Evolutionary conservation across 768 basidiomycete species (phyloP), one percentile per base, ranked within the genome.

Genomic region (Asterophora lycoperdoides): DNA sequence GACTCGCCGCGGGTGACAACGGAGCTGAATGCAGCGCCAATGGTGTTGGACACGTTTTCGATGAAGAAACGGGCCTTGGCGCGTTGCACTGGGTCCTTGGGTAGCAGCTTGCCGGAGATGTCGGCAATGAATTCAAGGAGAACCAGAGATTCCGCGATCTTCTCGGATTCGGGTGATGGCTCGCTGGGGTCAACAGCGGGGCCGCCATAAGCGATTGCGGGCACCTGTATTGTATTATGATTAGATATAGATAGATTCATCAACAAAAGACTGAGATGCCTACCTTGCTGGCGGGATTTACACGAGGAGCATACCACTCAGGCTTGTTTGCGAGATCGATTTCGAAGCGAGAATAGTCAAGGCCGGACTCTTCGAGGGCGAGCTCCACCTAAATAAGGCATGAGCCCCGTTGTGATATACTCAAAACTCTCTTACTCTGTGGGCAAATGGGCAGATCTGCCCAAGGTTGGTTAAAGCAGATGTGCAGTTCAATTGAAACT

Each of bases 211-310:
- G 79, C 65, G 32, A 86, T 66, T 0, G 81, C 79, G 17, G 83
- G 79, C 14, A 83, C 75, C 80, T 54, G 79, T 39, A 11, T 23
- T 5, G 9, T 17, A 10, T 20, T 19, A 45, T 5, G 10, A 4
- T n/a, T 51, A 9, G 46, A 11, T 23, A 15, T 14, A 9, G 5
- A 4, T 3, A 10, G 2, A 17, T 5, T 17, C 8, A 15, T 23
- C 2, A 6, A 9, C 10, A 13, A 10, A 19, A 15, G 17, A 38
- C 58, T 59, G 14, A 56, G n/a, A n/a, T 23, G 23, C 23, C 3
- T 6, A 81, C 84, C 75, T 84, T 86, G 67, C 77, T 77, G 0
- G 76, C 81, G 1, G 79, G 79, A 64, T 86, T 87, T 34, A 87
- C 76, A 50, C 79, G 74, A 0, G 76, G 72, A 0, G 77, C 77